Conservation (phyloP, 306 rosid species). For the Rosa persica region DNA sequence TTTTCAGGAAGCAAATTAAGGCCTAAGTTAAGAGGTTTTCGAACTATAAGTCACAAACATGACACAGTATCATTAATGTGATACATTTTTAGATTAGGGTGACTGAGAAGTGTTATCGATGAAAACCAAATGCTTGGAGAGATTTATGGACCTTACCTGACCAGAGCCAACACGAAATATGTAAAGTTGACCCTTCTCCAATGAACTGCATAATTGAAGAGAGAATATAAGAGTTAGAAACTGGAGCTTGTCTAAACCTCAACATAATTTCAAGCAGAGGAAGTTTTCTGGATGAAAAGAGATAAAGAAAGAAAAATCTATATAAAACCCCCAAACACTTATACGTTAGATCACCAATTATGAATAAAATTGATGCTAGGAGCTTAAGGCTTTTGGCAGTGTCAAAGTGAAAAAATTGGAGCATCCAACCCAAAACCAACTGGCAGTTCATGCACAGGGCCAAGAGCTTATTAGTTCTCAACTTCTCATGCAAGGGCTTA, state of each 20-base stretch:
- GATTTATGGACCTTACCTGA: constrained; percentile 51
- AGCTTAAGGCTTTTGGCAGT: neutral
- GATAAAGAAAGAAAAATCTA: neutral
- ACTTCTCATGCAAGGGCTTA: neutral
- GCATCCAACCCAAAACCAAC: neutral
- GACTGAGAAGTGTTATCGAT: neutral
- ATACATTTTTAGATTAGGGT: neutral
- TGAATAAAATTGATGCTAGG: neutral
- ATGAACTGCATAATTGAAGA: constrained; percentile 58
- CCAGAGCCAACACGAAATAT: constrained; percentile 91
- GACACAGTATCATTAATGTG: neutral
- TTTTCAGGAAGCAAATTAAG: neutral
- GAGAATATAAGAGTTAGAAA: neutral
- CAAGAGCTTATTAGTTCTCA: neutral
- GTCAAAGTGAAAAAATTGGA: neutral
- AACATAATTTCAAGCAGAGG: neutral
- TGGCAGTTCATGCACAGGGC: neutral
- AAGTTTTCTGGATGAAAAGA: neutral
- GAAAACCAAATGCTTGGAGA: neutral
- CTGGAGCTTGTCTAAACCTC: neutral
- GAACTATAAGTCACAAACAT: neutral
- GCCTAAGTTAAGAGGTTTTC: neutral
- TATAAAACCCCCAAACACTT: neutral
- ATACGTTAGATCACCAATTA: neutral
- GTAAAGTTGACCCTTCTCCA: constrained; percentile 81